Evolutionary conservation across 1,139 yeast species (phyloP).

Genomic region (Yamadazyma triangularis): DNA sequence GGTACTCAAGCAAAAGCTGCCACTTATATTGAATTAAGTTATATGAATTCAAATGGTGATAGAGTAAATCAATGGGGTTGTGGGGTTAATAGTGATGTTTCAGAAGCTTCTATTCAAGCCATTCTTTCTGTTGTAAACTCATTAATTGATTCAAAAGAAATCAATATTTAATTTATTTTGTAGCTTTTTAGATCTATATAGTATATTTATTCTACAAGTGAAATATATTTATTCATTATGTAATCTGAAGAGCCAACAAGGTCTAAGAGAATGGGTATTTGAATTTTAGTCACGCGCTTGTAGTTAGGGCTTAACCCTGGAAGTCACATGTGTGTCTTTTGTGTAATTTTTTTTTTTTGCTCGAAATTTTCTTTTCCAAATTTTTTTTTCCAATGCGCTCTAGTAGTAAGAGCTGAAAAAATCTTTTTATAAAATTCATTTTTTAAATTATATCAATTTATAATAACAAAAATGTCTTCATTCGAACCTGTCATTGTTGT

Average conservation of each 20-base stretch:
- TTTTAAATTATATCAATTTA: conserved; percentile 3
- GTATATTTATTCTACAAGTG: background rate
- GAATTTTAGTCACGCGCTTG: background rate
- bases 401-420: background rate
- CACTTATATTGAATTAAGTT: conserved; percentile 69
- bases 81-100: conserved; percentile 89
- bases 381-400: background rate
- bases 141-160: conserved; percentile 23
- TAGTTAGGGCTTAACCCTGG: background rate
- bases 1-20: conserved; percentile 89
- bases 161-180: conserved; percentile 13
- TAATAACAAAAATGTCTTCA: conserved; percentile 57
- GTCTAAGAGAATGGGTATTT: too few relatives aligned
- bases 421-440: background rate
- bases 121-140: conserved; percentile 39
- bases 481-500: conserved; percentile 96
- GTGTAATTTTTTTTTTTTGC: background rate
- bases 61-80: conserved; percentile 78
- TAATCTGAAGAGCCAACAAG: too few relatives aligned
- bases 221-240: background rate
- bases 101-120: conserved; percentile 60
- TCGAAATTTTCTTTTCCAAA: background rate
- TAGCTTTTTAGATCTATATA: too few relatives aligned
- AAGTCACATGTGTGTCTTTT: background rate
- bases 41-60: conserved; percentile 35